These are phyloP conservation scores for Curvularia eragrostidis DNA, from an alignment of 2,329 filamentous ascomycete genomes.

Conservation along the genomic window DNA sequence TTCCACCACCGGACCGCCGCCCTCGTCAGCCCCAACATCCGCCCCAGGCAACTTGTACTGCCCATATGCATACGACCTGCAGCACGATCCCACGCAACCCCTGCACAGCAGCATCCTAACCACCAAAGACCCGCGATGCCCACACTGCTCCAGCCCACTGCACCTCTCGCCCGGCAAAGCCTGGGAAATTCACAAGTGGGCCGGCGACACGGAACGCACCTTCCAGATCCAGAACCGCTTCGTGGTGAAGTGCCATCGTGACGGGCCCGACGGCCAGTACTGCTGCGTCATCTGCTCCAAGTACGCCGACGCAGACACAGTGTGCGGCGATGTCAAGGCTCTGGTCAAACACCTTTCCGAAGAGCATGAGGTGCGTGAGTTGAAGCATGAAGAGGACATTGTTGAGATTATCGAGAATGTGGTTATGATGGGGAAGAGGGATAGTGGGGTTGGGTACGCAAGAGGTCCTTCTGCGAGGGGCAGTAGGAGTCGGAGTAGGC, in stretches of 20 bases:
- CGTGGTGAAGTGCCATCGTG: conserved; percentile 46
- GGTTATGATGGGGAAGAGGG: conserved; percentile 24
- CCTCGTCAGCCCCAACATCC: conserved; percentile 28
- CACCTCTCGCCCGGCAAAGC: conserved; percentile 45
- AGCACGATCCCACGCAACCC: conserved; percentile 36
- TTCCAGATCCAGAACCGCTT: conserved; percentile 48
- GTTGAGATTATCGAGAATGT: conserved; percentile 39
- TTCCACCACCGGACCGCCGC: conserved; percentile 29
- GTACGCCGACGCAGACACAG: conserved; percentile 33
- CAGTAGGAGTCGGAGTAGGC: conserved; percentile 30
- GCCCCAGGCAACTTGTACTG: conserved; percentile 36
- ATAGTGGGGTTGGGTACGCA: conserved; percentile 33
- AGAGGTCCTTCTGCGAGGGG: conserved; percentile 9
- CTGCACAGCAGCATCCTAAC: conserved; percentile 36
- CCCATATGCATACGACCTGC: conserved; percentile 42
- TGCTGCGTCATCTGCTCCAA: conserved; percentile 45
- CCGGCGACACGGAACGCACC: conserved; percentile 39
- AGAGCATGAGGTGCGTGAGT: conserved; percentile 40
- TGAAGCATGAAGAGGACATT: conserved; percentile 44
- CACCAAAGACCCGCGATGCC: conserved; percentile 37
- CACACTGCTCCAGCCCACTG: conserved; percentile 38
- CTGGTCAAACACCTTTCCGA: conserved; percentile 45
- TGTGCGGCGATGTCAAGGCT: conserved; percentile 48
- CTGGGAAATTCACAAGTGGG: conserved; percentile 46
- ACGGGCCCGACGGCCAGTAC: conserved; percentile 43